Evolutionary conservation across 345 rosid species (phyloP).

Genomic region (Passiflora organensis): DNA sequence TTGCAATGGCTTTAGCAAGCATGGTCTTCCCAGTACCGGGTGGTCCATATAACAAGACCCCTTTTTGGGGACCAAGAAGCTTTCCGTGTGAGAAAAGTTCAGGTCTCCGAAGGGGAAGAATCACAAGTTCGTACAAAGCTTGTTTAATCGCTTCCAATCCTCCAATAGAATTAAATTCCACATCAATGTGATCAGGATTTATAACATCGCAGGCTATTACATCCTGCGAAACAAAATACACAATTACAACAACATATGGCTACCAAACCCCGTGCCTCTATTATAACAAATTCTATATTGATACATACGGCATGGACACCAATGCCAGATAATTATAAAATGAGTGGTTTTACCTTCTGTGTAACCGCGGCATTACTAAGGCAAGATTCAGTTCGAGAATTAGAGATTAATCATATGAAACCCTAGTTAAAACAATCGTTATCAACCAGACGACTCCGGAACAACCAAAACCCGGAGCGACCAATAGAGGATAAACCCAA

Average conservation of each 20-base stretch:
- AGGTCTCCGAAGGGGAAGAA: conserved; percentile 82
- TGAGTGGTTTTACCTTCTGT: too few relatives aligned
- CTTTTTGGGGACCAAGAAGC: conserved; percentile 96
- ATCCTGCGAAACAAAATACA: conserved; percentile 43
- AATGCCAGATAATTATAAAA: too few relatives aligned
- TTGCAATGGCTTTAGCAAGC: conserved; percentile 98
- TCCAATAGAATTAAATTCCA: conserved; percentile 87
- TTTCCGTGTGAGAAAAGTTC: conserved; percentile 85
- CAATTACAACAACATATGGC: background rate
- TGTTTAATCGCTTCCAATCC: conserved; percentile 76
- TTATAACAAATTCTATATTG: too few relatives aligned
- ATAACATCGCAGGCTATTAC: conserved; percentile 95
- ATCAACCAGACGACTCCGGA: too few relatives aligned
- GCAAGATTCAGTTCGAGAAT: too few relatives aligned
- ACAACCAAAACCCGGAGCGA: background rate
- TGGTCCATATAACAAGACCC: conserved; percentile 91
- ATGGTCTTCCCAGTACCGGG: conserved; percentile 99
- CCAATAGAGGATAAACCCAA: background rate
- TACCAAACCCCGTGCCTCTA: too few relatives aligned
- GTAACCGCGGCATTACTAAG: too few relatives aligned
- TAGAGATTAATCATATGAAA: too few relatives aligned
- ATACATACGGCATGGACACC: too few relatives aligned
- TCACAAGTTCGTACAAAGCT: conserved; percentile 82
- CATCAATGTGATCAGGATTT: conserved; percentile 89
- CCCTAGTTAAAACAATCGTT: too few relatives aligned